phyloP scores from a whole-genome alignment of 2,329 filamentous ascomycete genomes.

The Aureobasidium sp. region DNA sequence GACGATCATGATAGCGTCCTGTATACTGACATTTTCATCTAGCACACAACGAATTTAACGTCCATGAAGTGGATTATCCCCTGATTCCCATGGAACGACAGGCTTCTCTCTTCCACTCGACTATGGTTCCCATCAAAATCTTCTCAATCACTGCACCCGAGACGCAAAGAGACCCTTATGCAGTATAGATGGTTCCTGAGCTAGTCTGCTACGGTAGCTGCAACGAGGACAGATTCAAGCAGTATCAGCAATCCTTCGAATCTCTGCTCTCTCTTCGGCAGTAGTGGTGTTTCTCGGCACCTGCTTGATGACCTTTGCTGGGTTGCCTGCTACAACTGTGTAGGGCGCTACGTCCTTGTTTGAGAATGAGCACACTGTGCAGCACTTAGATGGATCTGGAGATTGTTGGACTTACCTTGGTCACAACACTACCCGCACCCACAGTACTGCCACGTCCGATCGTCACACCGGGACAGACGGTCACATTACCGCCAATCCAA shows the following conservation, averaged over 20 bases:
- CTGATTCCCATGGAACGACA: slow-evolving; percentile 28
- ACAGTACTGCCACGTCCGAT: slow-evolving; percentile 68
- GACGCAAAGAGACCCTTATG: slow-evolving; percentile 15
- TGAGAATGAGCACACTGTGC: background rate
- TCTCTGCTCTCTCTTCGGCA: slow-evolving; percentile 17
- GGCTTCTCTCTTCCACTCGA: slow-evolving; percentile 30
- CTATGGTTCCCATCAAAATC: slow-evolving; percentile 29
- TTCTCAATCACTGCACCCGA: slow-evolving; percentile 20
- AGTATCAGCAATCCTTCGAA: slow-evolving; percentile 16
- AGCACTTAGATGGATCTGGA: background rate
- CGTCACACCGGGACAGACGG: slow-evolving; percentile 69
- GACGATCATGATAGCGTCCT: background rate
- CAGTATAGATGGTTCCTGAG: background rate
- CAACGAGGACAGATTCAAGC: background rate
- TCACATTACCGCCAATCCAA: slow-evolving; percentile 68
- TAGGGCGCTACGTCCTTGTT: slow-evolving; percentile 53
- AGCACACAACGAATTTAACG: slow-evolving; percentile 28
- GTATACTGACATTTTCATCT: background rate
- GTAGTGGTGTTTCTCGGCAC: slow-evolving; percentile 17
- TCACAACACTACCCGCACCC: slow-evolving; percentile 78
- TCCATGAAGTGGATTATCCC: slow-evolving; percentile 27
- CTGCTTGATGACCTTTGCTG: slow-evolving; percentile 27
- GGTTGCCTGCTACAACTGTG: slow-evolving; percentile 59
- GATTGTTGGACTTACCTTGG: slow-evolving; percentile 43
- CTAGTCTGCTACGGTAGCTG: background rate